A percentile compares a stretch with the other conserved stretches of the same genome.
Conservation (phyloP, 2,329 filamentous ascomycete species). For the Fusarium ramigenum region DNA sequence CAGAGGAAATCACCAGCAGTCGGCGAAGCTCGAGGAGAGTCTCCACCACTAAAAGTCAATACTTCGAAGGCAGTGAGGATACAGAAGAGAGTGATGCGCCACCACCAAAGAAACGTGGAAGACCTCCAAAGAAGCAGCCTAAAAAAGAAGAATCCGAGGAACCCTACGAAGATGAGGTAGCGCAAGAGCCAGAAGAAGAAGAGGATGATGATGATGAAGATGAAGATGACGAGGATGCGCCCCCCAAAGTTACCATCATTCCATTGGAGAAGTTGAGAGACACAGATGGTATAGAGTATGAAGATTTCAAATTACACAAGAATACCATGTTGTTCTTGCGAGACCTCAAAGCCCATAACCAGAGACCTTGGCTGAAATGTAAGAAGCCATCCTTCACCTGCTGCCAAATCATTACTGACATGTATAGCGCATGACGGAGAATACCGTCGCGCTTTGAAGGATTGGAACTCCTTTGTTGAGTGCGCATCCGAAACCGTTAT, state of each 20-base stretch:
- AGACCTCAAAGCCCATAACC: conserved; percentile 69
- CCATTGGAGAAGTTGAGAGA: conserved; percentile 50
- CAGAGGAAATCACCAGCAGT: conserved; percentile 43
- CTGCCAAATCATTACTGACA: not conserved
- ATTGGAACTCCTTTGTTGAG: conserved; percentile 84
- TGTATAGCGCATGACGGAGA: conserved; percentile 78
- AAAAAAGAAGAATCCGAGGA: conserved; percentile 42
- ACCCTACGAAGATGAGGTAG: conserved; percentile 37
- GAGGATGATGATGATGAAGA: conserved; percentile 46
- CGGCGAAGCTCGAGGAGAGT: conserved; percentile 60
- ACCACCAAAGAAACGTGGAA: conserved; percentile 44
- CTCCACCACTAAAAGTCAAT: conserved; percentile 59
- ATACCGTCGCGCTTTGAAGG: conserved; percentile 79
- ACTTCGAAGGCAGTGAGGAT: conserved; percentile 55
- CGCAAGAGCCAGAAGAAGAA: conserved; percentile 42
- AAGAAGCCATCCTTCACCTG: not conserved
- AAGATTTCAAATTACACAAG: conserved; percentile 61
- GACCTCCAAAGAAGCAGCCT: conserved; percentile 36
- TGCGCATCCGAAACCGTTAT: conserved; percentile 75
- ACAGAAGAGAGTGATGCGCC: conserved; percentile 38
- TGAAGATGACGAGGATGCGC: conserved; percentile 51
- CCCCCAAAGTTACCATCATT: conserved; percentile 48
- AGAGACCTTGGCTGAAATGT: conserved; percentile 68
- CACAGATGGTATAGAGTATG: conserved; percentile 54
- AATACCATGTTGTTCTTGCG: conserved; percentile 67